phyloP scores from a whole-genome alignment of 768 basidiomycete species.

The Thelephora aurantiotincta region DNA sequence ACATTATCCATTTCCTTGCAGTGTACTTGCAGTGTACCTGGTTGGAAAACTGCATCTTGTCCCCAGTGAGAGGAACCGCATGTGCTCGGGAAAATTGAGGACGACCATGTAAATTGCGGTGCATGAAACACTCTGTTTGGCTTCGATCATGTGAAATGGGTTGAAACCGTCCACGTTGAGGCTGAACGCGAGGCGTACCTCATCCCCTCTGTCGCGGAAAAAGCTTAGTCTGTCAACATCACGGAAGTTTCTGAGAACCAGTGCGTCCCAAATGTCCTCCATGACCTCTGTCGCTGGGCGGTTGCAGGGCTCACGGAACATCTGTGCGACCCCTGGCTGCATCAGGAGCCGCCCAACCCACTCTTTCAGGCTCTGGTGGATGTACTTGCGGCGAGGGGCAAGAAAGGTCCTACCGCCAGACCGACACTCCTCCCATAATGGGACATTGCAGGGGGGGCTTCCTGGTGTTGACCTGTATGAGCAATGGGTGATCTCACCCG shows the following conservation, averaged over 20 bases:
- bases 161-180: constrained; percentile 9
- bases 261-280: constrained; percentile 17
- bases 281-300: too few species aligned
- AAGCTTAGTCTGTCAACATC: constrained; percentile 15
- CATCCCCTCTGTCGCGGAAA: neutral
- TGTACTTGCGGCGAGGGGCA: constrained; percentile 8
- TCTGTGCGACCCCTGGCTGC: constrained; percentile 13
- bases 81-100: constrained; percentile 13
- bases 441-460: neutral
- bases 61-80: constrained; percentile 9
- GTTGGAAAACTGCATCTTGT: too few species aligned
- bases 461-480: neutral
- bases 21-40: too few species aligned
- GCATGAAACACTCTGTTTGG: constrained; percentile 3
- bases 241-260: constrained; percentile 12
- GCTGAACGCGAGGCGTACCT: constrained; percentile 5
- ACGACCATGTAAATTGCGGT: constrained; percentile 13
- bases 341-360: constrained; percentile 16
- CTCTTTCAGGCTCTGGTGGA: constrained; percentile 16
- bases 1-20: too few species aligned
- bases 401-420: neutral
- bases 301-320: constrained; percentile 8
- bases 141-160: constrained; percentile 4
- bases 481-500: neutral
- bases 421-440: neutral